Conservation (phyloP, 1,139 yeast species). For the Suzukiozyma palmioleophila region DNA sequence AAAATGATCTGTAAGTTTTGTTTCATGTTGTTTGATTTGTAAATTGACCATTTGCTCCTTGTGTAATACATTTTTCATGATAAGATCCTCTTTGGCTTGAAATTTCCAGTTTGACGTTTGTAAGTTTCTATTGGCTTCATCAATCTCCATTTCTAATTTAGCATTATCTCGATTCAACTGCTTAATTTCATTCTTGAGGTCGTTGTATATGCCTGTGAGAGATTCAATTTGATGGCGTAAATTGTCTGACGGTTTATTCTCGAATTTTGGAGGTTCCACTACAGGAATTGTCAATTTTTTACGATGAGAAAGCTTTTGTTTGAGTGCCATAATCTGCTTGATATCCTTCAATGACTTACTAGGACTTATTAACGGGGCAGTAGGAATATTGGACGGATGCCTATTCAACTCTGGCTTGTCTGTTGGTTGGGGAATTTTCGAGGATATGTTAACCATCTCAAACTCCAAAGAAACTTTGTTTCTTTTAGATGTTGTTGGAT, state of each 20-base stretch:
- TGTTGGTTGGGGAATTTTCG: slow-evolving; percentile 9
- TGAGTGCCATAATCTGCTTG: slow-evolving; percentile 8
- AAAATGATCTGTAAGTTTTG: slow-evolving; percentile 22
- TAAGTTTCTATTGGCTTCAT: slow-evolving; percentile 16
- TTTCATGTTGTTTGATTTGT: slow-evolving; percentile 19
- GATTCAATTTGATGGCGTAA: slow-evolving; percentile 14
- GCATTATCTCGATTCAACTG: slow-evolving; percentile 21
- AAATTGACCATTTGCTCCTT: slow-evolving; percentile 24
- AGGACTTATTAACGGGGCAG: slow-evolving; percentile 6
- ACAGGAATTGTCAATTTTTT: background rate
- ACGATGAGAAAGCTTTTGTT: slow-evolving; percentile 5
- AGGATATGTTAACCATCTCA: slow-evolving; percentile 8
- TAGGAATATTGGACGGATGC: slow-evolving; percentile 3
- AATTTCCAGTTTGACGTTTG: slow-evolving; percentile 17
- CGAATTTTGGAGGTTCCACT: background rate
- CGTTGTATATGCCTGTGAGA: slow-evolving; percentile 15
- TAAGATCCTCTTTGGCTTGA: slow-evolving; percentile 22
- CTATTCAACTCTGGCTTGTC: slow-evolving; percentile 4
- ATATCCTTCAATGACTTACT: slow-evolving; percentile 6
- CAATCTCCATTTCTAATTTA: slow-evolving; percentile 17
- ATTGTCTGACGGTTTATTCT: slow-evolving; percentile 6
- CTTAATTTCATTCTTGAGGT: slow-evolving; percentile 18
- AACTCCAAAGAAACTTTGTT: slow-evolving; percentile 8
- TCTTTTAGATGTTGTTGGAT: slow-evolving; percentile 1
- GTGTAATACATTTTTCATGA: slow-evolving; percentile 24